Percentiles rank a stretch among this genome's conserved stretches.
Conservation (phyloP, 495 filamentous ascomycete genomes). For the Chaetomidium leptoderma region DNA sequence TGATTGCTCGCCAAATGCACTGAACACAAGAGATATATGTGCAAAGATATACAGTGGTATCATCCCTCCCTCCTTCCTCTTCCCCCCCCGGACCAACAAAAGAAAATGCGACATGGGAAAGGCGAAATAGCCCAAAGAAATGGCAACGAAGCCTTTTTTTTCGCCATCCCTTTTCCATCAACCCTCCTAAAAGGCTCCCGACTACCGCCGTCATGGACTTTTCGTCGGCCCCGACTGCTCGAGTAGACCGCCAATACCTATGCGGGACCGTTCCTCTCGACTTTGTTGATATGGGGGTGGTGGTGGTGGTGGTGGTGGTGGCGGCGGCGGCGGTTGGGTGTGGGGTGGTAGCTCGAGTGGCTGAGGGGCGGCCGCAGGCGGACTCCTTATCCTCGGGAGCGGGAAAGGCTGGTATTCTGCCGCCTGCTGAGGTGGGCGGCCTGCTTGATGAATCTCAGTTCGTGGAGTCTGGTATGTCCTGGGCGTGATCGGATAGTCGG, state of each 20-base stretch:
- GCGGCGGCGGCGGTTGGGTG: background rate
- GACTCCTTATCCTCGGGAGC: conserved; percentile 38
- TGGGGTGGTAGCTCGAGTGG: conserved; percentile 12
- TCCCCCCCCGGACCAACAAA: too few species aligned
- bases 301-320: background rate
- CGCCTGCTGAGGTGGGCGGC: conserved; percentile 31
- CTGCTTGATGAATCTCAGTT: conserved; percentile 22
- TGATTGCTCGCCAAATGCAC: conserved; percentile 6
- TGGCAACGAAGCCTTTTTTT: background rate
- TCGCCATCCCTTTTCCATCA: background rate
- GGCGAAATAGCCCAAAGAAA: background rate
- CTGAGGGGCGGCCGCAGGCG: conserved; percentile 29
- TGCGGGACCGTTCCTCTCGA: conserved; percentile 47
- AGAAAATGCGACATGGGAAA: conserved; percentile 6
- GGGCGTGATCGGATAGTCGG: conserved; percentile 38
- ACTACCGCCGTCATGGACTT: conserved; percentile 1
- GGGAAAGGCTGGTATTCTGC: conserved; percentile 50
- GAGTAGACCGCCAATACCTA: conserved; percentile 54
- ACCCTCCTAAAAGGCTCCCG: background rate
- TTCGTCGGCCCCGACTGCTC: conserved; percentile 40
- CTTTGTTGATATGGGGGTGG: conserved; percentile 24
- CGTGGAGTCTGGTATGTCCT: conserved; percentile 28
- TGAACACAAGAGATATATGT: background rate
- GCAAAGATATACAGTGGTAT: conserved; percentile 24
- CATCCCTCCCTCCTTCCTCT: too few species aligned